Percentiles rank a stretch among this genome's conserved stretches.
phyloP scores from a whole-genome alignment of 2,329 filamentous ascomycete genomes.

The Colletotrichum tamarilloi region DNA sequence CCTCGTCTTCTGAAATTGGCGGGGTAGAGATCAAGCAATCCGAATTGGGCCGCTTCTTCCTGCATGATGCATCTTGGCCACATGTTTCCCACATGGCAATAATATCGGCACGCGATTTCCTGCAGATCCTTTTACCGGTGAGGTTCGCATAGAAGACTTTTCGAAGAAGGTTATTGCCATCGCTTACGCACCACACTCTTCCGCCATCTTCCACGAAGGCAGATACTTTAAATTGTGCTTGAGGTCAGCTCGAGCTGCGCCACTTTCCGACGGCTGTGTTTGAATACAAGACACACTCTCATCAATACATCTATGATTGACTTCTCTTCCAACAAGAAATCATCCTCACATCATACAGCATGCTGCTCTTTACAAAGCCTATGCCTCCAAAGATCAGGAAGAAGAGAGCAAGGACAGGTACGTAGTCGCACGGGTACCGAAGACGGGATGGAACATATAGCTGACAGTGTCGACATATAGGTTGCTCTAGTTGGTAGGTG shows the following conservation, averaged over 20 bases:
- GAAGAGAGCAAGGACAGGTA: neutral
- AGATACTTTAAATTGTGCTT: neutral
- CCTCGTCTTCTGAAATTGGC: neutral
- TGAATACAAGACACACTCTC: neutral
- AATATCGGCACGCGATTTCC: neutral
- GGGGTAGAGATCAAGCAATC: conserved; percentile 4
- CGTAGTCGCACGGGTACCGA: neutral
- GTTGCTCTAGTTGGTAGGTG: conserved; percentile 63
- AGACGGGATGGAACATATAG: neutral
- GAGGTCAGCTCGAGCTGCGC: neutral
- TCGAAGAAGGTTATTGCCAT: neutral
- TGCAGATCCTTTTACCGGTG: conserved; percentile 5
- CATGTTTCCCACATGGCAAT: conserved; percentile 14
- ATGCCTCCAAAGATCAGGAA: neutral
- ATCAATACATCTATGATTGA: neutral
- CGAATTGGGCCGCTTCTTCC: neutral
- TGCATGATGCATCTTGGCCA: conserved; percentile 1
- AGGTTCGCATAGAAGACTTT: neutral
- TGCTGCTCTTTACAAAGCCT: neutral
- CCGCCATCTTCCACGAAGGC: neutral
- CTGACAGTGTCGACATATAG: conserved; percentile 43
- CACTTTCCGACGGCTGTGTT: neutral
- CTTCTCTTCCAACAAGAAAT: neutral
- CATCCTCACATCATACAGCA: neutral
- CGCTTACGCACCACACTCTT: neutral